These are phyloP conservation scores for Microbotryomycetes sp. DNA, from an alignment of 1,284 basidiomycete species.

Conservation along the genomic window DNA sequence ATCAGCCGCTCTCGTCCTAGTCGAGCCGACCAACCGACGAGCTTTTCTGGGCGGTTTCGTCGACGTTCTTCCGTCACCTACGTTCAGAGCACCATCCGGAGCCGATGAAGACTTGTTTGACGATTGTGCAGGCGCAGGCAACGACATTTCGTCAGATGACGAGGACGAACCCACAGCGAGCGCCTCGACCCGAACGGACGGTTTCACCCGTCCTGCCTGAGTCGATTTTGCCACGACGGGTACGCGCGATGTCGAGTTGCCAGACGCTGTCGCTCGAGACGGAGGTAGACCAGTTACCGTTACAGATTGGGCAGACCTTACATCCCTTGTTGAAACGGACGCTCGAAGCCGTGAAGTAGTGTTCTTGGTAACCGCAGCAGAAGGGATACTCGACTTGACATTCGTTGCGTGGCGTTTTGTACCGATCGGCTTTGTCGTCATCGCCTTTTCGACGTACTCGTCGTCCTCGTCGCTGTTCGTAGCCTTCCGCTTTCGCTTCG, in stretches of 20 bases:
- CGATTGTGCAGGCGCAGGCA: not conserved
- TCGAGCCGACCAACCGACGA: not conserved
- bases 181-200: no score
- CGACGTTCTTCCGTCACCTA: no score
- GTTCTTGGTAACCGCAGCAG: not conserved
- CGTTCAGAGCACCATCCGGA: no score
- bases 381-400: not conserved
- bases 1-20: not conserved
- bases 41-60: not conserved
- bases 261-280: not conserved
- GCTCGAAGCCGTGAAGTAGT: not conserved
- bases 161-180: no score
- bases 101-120: not conserved
- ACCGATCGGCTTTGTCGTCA: no score
- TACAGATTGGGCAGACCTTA: not conserved
- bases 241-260: not conserved
- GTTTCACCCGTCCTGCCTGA: no score
- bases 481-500: no score
- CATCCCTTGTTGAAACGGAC: not conserved
- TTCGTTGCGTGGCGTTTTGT: not conserved
- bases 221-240: no score
- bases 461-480: no score
- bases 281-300: not conserved
- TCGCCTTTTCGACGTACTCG: no score
- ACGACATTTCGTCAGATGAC: not conserved